Conservation (phyloP, 2,329 filamentous ascomycete genomes). For the Colletotrichum trifolii region DNA sequence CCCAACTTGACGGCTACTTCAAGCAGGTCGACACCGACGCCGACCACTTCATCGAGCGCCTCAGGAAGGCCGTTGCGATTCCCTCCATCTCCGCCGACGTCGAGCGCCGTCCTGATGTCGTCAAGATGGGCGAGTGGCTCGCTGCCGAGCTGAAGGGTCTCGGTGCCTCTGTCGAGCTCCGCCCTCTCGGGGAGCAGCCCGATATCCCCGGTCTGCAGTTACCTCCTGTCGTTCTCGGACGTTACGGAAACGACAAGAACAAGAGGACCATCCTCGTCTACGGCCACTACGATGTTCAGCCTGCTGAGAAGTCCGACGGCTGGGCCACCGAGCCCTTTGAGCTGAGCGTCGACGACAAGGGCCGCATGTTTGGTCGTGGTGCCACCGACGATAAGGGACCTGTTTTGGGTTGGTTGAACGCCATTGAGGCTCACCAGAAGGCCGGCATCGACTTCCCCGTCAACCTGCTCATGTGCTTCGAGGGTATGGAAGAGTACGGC, state of each 20-base stretch:
- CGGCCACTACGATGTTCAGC: slow-evolving; percentile 98
- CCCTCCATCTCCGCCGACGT: slow-evolving; percentile 95
- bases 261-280: slow-evolving; percentile 98
- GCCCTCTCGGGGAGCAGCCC: slow-evolving; percentile 90
- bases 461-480: slow-evolving; percentile 98
- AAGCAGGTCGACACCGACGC: slow-evolving; percentile 87
- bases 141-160: slow-evolving; percentile 83
- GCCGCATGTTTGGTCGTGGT: slow-evolving; percentile 94
- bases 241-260: slow-evolving; percentile 90
- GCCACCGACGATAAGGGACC: slow-evolving; percentile 98
- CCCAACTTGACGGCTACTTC: slow-evolving; percentile 92
- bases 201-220: slow-evolving; percentile 91
- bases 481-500: slow-evolving; percentile 99
- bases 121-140: slow-evolving; percentile 96
- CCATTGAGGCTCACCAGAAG: slow-evolving; percentile 97
- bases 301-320: slow-evolving; percentile 90
- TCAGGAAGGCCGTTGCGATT: slow-evolving; percentile 93
- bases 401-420: slow-evolving; percentile 96
- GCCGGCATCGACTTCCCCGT: slow-evolving; percentile 94
- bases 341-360: slow-evolving; percentile 87
- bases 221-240: slow-evolving; percentile 89
- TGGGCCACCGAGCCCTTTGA: slow-evolving; percentile 97
- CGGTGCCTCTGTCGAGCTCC: slow-evolving; percentile 88
- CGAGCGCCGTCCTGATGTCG: slow-evolving; percentile 87
- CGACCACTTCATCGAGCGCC: slow-evolving; percentile 86